phyloP scores from a whole-genome alignment of 2,329 filamentous ascomycete species.

The Bipolaris bicolor region DNA sequence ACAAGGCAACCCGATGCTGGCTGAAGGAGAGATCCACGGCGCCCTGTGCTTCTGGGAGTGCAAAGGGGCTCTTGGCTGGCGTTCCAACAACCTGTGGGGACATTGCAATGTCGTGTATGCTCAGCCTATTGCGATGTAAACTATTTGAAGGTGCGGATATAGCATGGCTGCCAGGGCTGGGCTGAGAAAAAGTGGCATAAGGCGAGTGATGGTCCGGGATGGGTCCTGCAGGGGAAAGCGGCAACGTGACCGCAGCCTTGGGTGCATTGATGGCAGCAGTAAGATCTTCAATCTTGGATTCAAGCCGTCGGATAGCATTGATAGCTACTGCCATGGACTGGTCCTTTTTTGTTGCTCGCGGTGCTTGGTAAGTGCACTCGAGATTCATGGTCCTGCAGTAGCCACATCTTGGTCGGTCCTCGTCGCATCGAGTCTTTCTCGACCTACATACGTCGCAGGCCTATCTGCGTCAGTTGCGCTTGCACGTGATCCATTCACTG shows the following conservation, averaged over 20 bases:
- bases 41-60: slow-evolving; percentile 23
- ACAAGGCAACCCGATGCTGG: slow-evolving; percentile 58
- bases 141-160: slow-evolving; percentile 14
- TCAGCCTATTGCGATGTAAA: slow-evolving; percentile 26
- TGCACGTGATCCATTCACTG: background rate
- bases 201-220: slow-evolving; percentile 38
- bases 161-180: slow-evolving; percentile 32
- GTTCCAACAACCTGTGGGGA: slow-evolving; percentile 38
- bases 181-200: slow-evolving; percentile 34
- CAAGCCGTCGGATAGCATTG: slow-evolving; percentile 60
- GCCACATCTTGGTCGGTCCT: slow-evolving; percentile 59
- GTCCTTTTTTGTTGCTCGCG: slow-evolving; percentile 61
- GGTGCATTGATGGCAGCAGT: slow-evolving; percentile 47
- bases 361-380: slow-evolving; percentile 60
- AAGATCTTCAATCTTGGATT: slow-evolving; percentile 59
- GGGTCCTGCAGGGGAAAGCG: slow-evolving; percentile 16
- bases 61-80: slow-evolving; percentile 31
- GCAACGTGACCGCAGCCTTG: slow-evolving; percentile 14
- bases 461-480: slow-evolving; percentile 32
- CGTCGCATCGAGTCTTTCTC: slow-evolving; percentile 63
- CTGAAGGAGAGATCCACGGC: slow-evolving; percentile 56
- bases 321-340: slow-evolving; percentile 62
- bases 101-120: slow-evolving; percentile 30
- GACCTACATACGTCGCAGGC: slow-evolving; percentile 61
- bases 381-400: slow-evolving; percentile 57